A percentile compares a stretch with the other conserved stretches of the same genome.
phyloP scores from a whole-genome alignment of 805 yeast genomes.

The Tetrapisispora phaffii region DNA sequence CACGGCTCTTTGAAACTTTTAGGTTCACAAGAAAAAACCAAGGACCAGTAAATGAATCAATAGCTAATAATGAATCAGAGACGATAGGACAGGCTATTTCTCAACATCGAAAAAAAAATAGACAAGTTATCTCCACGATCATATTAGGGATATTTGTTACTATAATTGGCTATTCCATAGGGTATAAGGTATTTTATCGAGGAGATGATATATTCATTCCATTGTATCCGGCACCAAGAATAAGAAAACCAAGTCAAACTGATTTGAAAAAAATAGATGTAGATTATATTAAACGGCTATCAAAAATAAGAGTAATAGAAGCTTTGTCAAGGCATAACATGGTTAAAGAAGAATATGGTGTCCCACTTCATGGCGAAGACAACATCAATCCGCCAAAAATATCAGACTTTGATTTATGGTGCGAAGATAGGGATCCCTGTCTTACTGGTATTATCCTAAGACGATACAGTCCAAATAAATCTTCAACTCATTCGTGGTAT shows the following conservation, averaged over 20 bases:
- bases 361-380: slow-evolving; percentile 19
- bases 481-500: slow-evolving; percentile 17
- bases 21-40: too few species aligned
- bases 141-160: slow-evolving; percentile 11
- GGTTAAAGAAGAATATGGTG: slow-evolving; percentile 26
- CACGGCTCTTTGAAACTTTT: slow-evolving; percentile 2
- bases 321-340: slow-evolving; percentile 22
- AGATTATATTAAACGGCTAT: slow-evolving; percentile 13
- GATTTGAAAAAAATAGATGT: slow-evolving; percentile 18
- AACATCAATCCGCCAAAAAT: slow-evolving; percentile 13
- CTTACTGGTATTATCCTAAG: slow-evolving; percentile 20
- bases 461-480: slow-evolving; percentile 8
- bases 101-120: slow-evolving; percentile 13
- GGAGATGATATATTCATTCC: slow-evolving; percentile 22
- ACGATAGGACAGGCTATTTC: slow-evolving; percentile 16
- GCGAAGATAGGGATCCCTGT: slow-evolving; percentile 25
- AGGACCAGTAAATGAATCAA: background rate
- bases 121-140: slow-evolving; percentile 9
- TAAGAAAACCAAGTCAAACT: slow-evolving; percentile 16
- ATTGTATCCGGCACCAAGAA: slow-evolving; percentile 17
- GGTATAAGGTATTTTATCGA: slow-evolving; percentile 21
- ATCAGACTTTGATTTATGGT: slow-evolving; percentile 22
- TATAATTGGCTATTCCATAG: slow-evolving; percentile 21
- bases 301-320: slow-evolving; percentile 16
- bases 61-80: background rate